Percentiles rank a stretch among this genome's conserved stretches.
Evolutionary conservation across 1,284 basidiomycete species (phyloP).

Genomic region (Earliella scabrosa): DNA sequence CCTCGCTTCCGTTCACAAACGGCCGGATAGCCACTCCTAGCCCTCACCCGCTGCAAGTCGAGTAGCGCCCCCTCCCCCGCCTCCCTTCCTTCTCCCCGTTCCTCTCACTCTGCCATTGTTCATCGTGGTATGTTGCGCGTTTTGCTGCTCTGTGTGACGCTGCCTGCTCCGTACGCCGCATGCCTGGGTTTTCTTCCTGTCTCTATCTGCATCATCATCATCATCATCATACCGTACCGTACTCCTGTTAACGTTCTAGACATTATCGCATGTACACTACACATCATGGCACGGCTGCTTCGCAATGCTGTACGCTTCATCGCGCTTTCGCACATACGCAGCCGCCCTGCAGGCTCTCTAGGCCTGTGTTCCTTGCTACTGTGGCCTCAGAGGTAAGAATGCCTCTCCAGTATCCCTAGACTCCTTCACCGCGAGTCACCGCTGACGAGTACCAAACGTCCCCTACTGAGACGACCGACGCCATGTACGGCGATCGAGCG

Average conservation of each 20-base stretch:
- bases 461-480: background rate
- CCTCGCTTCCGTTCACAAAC: constrained; percentile 7
- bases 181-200: background rate
- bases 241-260: constrained; percentile 17
- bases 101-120: too few species aligned
- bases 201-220: constrained; percentile 1
- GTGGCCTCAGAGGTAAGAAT: too few species aligned
- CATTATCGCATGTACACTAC: constrained; percentile 22
- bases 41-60: constrained; percentile 19
- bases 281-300: constrained; percentile 5
- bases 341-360: too few species aligned
- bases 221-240: constrained; percentile 1
- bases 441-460: too few species aligned
- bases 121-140: too few species aligned
- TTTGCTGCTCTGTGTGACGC: background rate
- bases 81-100: too few species aligned
- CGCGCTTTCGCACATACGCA: too few species aligned
- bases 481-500: background rate
- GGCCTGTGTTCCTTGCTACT: too few species aligned
- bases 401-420: too few species aligned
- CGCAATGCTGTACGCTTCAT: constrained; percentile 5
- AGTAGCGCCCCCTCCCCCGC: too few species aligned
- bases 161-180: background rate
- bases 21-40: constrained; percentile 16
- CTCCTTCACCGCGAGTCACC: too few species aligned